phyloP scores from a whole-genome alignment of 78 protist genomes.

The Bigelowiella natans region DNA sequence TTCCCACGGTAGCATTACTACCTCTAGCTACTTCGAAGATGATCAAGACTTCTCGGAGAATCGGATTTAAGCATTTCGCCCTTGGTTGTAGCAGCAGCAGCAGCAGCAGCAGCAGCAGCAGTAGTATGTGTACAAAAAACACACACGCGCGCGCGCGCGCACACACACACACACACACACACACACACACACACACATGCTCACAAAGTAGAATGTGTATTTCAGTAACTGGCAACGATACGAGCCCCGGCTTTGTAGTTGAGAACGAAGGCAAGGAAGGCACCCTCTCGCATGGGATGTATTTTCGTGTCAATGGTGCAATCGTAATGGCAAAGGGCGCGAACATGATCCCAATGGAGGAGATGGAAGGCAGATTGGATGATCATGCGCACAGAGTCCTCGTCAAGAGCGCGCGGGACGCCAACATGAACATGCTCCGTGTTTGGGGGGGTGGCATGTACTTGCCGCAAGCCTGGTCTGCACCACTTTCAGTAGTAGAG shows the following conservation, averaged over 20 bases:
- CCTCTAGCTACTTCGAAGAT: neutral
- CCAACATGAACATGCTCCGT: constrained; percentile 28
- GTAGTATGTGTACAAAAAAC: too few species aligned
- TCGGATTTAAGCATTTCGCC: too few species aligned
- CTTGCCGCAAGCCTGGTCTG: constrained; percentile 5
- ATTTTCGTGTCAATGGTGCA: constrained; percentile 18
- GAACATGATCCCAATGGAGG: constrained; percentile 26
- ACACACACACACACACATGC: too few species aligned
- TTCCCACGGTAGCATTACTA: neutral
- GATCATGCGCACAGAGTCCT: neutral
- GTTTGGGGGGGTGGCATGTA: constrained; percentile 49
- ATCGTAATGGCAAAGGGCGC: constrained; percentile 19
- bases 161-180: too few species aligned
- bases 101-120: too few species aligned
- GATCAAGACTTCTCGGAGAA: too few species aligned
- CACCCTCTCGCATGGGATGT: neutral
- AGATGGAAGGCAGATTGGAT: constrained; percentile 24
- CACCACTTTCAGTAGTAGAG: too few species aligned
- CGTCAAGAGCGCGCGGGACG: constrained; percentile 15
- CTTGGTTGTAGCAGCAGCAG: too few species aligned
- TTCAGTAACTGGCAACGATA: constrained; percentile 41
- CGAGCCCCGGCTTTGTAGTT: constrained; percentile 12
- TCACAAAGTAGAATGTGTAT: neutral
- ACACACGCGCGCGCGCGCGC: neutral
- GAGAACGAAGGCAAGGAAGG: neutral